Percentiles rank a stretch among this genome's conserved stretches.
phyloP scores from a whole-genome alignment of 192 early-diverging fungal genomes.

The Coemansia sp. region DNA sequence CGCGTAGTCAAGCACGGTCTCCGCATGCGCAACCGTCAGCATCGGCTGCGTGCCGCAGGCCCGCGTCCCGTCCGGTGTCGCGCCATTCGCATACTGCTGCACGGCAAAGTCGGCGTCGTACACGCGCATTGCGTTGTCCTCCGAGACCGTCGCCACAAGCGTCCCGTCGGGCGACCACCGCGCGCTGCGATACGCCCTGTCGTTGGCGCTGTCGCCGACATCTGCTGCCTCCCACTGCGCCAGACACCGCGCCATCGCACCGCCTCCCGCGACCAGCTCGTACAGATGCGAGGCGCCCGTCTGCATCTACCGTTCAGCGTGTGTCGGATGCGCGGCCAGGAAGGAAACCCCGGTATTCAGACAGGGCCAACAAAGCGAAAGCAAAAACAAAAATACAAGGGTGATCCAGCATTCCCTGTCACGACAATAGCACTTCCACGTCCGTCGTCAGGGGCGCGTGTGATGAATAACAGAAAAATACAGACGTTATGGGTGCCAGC shows the following conservation, averaged over 20 bases:
- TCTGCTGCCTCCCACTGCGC: conserved; percentile 9
- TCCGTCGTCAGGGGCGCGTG: no score
- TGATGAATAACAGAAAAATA: no score
- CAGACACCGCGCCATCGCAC: conserved; percentile 4
- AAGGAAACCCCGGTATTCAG: no score
- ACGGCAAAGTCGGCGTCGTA: conserved; percentile 14
- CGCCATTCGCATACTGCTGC: background rate
- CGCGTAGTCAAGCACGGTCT: conserved; percentile 19
- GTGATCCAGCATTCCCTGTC: no score
- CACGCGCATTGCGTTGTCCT: conserved; percentile 28
- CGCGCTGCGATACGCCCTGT: conserved; percentile 12
- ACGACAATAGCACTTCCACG: no score
- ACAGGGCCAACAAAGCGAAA: no score
- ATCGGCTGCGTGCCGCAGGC: background rate
- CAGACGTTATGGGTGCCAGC: no score
- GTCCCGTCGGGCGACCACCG: conserved; percentile 53
- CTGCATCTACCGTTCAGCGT: background rate
- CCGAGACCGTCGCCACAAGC: conserved; percentile 23
- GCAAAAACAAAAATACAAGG: no score
- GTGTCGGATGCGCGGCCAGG: background rate
- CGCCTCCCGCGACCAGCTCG: conserved; percentile 1
- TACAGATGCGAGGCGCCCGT: conserved; percentile 15
- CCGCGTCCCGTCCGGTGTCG: background rate
- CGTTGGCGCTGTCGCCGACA: background rate
- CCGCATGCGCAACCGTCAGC: conserved; percentile 18